Evolutionary conservation across 2,329 filamentous ascomycete species (phyloP).

Genomic region (Fusarium napiforme): DNA sequence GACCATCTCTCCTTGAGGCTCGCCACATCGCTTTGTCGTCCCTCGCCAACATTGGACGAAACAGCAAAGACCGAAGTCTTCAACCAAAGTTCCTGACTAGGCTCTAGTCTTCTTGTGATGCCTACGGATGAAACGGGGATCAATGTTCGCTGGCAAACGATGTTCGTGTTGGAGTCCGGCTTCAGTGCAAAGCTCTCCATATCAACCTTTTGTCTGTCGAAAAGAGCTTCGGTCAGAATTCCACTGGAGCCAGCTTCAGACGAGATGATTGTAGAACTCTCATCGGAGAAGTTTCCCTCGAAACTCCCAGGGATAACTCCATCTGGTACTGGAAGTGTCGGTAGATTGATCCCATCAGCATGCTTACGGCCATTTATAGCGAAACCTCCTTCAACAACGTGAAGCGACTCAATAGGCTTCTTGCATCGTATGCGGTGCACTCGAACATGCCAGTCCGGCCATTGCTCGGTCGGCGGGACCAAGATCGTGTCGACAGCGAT

Average conservation of each 20-base stretch:
- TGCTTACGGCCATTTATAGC: constrained; percentile 19
- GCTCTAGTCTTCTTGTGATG: background rate
- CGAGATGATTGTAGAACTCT: background rate
- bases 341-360: constrained; percentile 18
- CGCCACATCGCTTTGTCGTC: rapidly evolving
- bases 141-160: constrained; percentile 26
- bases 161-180: constrained; percentile 36
- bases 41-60: background rate
- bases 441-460: constrained; percentile 50
- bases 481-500: constrained; percentile 44
- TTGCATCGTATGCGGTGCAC: constrained; percentile 35
- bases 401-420: background rate
- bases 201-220: rapidly evolving
- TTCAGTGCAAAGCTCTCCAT: constrained; percentile 19
- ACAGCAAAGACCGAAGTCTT: constrained; percentile 20
- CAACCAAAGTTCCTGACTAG: background rate
- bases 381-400: constrained; percentile 34
- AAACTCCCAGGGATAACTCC: background rate
- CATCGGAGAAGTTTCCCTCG: constrained; percentile 1
- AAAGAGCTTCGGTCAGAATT: background rate
- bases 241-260: constrained; percentile 27
- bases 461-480: constrained; percentile 44
- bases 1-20: constrained; percentile 19
- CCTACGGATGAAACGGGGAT: constrained; percentile 17
- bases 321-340: rapidly evolving